These are phyloP conservation scores for Podospora pseudoanserina DNA, from an alignment of 495 filamentous ascomycete species.

Conservation along the genomic window DNA sequence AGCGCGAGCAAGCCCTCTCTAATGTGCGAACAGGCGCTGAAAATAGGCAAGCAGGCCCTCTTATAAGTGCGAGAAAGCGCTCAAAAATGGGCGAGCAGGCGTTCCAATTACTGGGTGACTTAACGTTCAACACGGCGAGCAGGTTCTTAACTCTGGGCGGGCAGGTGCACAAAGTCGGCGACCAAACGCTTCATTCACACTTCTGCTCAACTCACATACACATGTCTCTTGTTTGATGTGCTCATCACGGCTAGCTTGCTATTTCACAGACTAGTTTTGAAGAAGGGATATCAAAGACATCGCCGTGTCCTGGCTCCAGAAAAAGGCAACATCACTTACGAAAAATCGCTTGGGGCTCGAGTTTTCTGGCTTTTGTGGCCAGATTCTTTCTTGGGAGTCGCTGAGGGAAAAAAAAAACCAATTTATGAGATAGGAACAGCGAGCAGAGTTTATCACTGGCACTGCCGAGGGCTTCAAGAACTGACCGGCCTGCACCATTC, in stretches of 20 bases:
- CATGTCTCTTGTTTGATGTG: background rate
- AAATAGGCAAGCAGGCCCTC: too few relatives aligned
- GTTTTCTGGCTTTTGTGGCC: background rate
- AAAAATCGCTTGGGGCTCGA: background rate
- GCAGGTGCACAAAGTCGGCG: background rate
- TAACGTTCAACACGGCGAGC: background rate
- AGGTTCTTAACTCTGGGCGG: background rate
- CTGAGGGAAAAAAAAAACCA: background rate
- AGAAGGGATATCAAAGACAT: too few relatives aligned
- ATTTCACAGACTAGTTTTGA: too few relatives aligned
- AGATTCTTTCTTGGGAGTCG: background rate
- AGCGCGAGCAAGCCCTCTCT: too few relatives aligned
- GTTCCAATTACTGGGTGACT: too few relatives aligned
- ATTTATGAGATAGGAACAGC: too few relatives aligned
- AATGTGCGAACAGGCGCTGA: too few relatives aligned
- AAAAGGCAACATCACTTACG: background rate
- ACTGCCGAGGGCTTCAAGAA: background rate
- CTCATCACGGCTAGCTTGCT: background rate
- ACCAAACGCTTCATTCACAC: background rate
- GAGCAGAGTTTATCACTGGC: background rate
- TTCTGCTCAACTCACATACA: background rate
- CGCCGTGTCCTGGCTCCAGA: too few relatives aligned
- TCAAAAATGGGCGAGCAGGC: background rate
- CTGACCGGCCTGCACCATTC: background rate
- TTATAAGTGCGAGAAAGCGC: too few relatives aligned